These are phyloP conservation scores for Pichia nanzhaoensis DNA, from an alignment of 805 yeast genomes.

Conservation along the genomic window DNA sequence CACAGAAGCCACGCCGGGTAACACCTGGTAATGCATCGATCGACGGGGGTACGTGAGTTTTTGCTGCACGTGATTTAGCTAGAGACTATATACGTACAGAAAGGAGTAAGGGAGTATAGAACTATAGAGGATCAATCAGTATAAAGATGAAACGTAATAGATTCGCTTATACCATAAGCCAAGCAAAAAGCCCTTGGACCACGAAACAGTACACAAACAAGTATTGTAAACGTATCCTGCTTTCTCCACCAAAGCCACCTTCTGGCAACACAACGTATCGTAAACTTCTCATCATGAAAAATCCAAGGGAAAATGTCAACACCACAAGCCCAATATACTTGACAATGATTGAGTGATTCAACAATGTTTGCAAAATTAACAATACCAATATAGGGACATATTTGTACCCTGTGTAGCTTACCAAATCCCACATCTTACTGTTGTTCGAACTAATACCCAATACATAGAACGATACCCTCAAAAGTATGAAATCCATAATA, in stretches of 20 bases:
- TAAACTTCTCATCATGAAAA: slow-evolving; percentile 63
- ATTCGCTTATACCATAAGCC: slow-evolving; percentile 46
- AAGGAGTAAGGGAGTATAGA: no score
- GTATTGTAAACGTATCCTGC: slow-evolving; percentile 78
- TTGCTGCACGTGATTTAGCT: no score
- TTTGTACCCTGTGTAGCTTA: slow-evolving; percentile 90
- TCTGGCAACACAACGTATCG: slow-evolving; percentile 63
- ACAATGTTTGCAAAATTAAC: slow-evolving; percentile 40
- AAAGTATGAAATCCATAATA: slow-evolving; percentile 63
- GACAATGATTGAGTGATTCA: slow-evolving; percentile 29
- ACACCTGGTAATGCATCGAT: no score
- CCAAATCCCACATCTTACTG: slow-evolving; percentile 60
- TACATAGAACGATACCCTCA: slow-evolving; percentile 78
- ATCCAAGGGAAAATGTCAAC: slow-evolving; percentile 51
- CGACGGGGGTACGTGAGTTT: no score
- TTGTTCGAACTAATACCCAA: slow-evolving; percentile 58
- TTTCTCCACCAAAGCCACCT: slow-evolving; percentile 46
- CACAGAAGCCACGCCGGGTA: no score
- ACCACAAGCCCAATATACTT: slow-evolving; percentile 34
- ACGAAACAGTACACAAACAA: slow-evolving; percentile 78
- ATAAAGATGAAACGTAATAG: no score
- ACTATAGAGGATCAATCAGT: no score
- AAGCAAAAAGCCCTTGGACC: slow-evolving; percentile 68
- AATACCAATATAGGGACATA: slow-evolving; percentile 72
- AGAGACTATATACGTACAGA: no score